These are phyloP conservation scores for Excoecaria cochinchinensis DNA, from an alignment of 345 rosid genomes.

Conservation along the genomic window DNA sequence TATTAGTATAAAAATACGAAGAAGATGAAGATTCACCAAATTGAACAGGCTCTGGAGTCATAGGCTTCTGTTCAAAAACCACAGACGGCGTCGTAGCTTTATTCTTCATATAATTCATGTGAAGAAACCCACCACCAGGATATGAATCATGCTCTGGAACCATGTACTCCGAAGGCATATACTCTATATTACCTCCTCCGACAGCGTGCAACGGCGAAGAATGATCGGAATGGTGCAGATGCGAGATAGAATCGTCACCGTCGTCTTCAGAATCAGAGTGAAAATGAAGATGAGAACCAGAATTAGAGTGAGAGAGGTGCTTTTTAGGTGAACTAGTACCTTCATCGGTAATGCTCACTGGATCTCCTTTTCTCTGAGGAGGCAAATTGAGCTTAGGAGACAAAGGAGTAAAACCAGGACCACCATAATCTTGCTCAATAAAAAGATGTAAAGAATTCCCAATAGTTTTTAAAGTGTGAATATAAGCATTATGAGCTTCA, in stretches of 20 bases:
- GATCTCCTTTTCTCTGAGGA: constrained; percentile 44
- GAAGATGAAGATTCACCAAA: constrained; percentile 60
- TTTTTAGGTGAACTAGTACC: constrained; percentile 19
- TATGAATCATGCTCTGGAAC: constrained; percentile 29
- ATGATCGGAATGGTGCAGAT: constrained; percentile 43
- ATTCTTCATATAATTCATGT: constrained; percentile 84
- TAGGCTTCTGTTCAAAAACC: constrained; percentile 64
- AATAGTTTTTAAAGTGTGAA: constrained; percentile 46
- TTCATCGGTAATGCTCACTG: background rate
- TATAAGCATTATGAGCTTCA: constrained; percentile 66
- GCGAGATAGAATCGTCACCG: constrained; percentile 40
- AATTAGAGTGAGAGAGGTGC: constrained; percentile 39
- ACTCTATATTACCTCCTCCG: constrained; percentile 21
- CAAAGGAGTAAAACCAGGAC: constrained; percentile 18
- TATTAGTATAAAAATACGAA: constrained; percentile 25
- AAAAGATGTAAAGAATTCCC: constrained; percentile 58
- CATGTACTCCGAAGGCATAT: constrained; percentile 23
- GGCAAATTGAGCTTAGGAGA: constrained; percentile 58
- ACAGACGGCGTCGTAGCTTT: constrained; percentile 50
- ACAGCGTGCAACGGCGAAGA: constrained; percentile 56
- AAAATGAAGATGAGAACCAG: constrained; percentile 68
- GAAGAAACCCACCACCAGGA: constrained; percentile 44
- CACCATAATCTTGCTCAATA: constrained; percentile 34
- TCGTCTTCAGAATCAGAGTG: constrained; percentile 39
- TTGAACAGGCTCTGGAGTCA: constrained; percentile 47